Conservation (phyloP, 768 basidiomycete species). For the Crassisporium funariophilum region DNA sequence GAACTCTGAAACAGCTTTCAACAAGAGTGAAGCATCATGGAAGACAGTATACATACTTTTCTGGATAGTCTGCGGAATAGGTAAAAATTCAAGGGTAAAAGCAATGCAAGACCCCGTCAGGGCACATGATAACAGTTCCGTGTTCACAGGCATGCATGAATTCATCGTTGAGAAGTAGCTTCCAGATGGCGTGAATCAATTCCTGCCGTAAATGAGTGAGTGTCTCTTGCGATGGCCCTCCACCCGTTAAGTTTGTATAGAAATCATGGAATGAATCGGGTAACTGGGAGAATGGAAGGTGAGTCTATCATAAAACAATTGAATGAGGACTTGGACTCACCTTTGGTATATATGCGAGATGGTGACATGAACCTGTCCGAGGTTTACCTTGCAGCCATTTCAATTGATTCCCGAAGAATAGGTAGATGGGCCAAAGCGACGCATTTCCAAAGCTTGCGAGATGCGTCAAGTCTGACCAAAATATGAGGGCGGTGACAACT, state of each 20-base stretch:
- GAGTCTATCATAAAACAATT: background rate
- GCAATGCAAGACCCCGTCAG: slow-evolving; percentile 25
- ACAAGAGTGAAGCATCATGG: no score
- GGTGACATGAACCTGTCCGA: slow-evolving; percentile 24
- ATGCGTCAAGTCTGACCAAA: slow-evolving; percentile 37
- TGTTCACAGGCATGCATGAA: slow-evolving; percentile 28
- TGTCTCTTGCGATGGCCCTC: slow-evolving; percentile 1
- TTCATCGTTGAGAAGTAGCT: slow-evolving; percentile 18
- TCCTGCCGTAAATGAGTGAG: slow-evolving; percentile 32
- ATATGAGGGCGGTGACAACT: slow-evolving; percentile 29
- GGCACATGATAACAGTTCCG: slow-evolving; percentile 29
- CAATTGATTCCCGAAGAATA: slow-evolving; percentile 41
- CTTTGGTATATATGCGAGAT: slow-evolving; percentile 42
- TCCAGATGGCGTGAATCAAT: slow-evolving; percentile 36
- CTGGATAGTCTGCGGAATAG: slow-evolving; percentile 27
- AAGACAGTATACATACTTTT: slow-evolving; percentile 8
- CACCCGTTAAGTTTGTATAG: slow-evolving; percentile 7
- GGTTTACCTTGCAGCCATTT: slow-evolving; percentile 40
- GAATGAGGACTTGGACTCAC: slow-evolving; percentile 20
- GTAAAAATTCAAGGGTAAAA: slow-evolving; percentile 31
- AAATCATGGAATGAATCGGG: slow-evolving; percentile 22
- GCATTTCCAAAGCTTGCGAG: slow-evolving; percentile 38
- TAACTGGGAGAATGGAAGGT: slow-evolving; percentile 13
- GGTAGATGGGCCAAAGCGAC: slow-evolving; percentile 44
- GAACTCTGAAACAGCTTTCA: no score